phyloP scores from a whole-genome alignment of 2,329 filamentous ascomycete species.

The Fusarium sp. region DNA sequence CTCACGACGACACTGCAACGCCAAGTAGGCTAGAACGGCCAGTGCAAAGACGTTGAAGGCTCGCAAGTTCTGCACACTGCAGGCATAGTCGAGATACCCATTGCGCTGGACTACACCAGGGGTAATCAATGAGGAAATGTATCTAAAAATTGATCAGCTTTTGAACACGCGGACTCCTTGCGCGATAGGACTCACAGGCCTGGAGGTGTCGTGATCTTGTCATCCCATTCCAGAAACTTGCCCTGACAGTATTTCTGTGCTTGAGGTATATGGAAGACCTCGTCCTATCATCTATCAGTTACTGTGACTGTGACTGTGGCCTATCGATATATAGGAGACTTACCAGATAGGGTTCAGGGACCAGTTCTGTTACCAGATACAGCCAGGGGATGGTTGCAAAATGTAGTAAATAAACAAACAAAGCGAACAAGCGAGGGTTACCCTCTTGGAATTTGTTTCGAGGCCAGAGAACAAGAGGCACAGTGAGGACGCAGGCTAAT shows the following conservation, averaged over 20 bases:
- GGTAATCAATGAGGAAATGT: constrained; percentile 56
- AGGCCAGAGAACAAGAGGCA: constrained; percentile 29
- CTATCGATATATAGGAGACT: constrained; percentile 20
- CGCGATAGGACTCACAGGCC: constrained; percentile 69
- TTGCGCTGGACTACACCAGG: constrained; percentile 38
- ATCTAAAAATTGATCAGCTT: constrained; percentile 51
- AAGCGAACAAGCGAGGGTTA: background rate
- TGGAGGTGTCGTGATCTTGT: constrained; percentile 96
- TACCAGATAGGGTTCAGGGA: constrained; percentile 68
- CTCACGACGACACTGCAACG: constrained; percentile 64
- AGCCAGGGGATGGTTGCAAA: constrained; percentile 40
- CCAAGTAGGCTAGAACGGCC: constrained; percentile 56
- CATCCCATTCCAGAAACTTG: constrained; percentile 84
- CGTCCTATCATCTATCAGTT: constrained; percentile 70
- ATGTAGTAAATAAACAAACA: constrained; percentile 35
- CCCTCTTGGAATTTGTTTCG: constrained; percentile 2
- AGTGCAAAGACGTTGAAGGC: constrained; percentile 60
- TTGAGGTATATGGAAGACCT: constrained; percentile 90
- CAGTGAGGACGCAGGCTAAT: background rate
- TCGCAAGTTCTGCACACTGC: constrained; percentile 55
- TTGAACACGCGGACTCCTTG: background rate
- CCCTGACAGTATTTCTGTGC: constrained; percentile 87
- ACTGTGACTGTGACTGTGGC: constrained; percentile 7
- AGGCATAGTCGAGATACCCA: constrained; percentile 36
- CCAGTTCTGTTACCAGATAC: constrained; percentile 47